phyloP scores from a whole-genome alignment of 129 eudicot genomes.

The Lactuca saligna region DNA sequence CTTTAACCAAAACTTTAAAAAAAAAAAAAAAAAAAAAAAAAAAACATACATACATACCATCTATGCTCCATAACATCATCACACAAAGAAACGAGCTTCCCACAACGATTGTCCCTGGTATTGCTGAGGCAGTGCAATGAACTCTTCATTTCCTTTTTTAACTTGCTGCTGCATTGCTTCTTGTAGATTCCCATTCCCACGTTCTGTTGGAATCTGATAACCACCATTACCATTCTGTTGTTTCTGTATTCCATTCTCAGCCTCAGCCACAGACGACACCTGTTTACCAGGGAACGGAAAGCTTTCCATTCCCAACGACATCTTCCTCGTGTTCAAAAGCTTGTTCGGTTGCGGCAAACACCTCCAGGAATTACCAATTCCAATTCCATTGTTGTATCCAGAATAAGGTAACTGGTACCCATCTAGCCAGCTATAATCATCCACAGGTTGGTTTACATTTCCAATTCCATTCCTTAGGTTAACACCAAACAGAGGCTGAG shows the following conservation, averaged over 20 bases:
- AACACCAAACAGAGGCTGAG: slow-evolving; percentile 10
- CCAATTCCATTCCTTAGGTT: slow-evolving; percentile 25
- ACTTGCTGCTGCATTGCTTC: slow-evolving; percentile 43
- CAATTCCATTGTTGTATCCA: slow-evolving; percentile 44
- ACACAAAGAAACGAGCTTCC: slow-evolving; percentile 84
- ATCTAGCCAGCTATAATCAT: slow-evolving; percentile 92
- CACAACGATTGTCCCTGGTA: slow-evolving; percentile 78
- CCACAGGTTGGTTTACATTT: slow-evolving; percentile 38
- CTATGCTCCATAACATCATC: slow-evolving; percentile 40
- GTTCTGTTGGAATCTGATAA: slow-evolving; percentile 30
- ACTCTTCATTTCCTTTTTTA: slow-evolving; percentile 60
- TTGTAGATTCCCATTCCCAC: slow-evolving; percentile 17
- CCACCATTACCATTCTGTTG: slow-evolving; percentile 27
- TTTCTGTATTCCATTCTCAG: slow-evolving; percentile 38
- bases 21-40: background rate
- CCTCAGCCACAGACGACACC: slow-evolving; percentile 35
- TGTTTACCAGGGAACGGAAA: slow-evolving; percentile 99
- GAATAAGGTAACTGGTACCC: slow-evolving; percentile 69
- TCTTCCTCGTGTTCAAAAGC: slow-evolving; percentile 44
- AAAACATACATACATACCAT: slow-evolving; percentile 26
- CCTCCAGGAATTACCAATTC: slow-evolving; percentile 48
- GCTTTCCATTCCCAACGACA: slow-evolving; percentile 50
- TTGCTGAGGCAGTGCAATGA: slow-evolving; percentile 56
- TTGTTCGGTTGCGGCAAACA: slow-evolving; percentile 40
- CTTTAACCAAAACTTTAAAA: background rate